phyloP scores from a whole-genome alignment of 2,329 filamentous ascomycete species.

The Metarhizium sp. region DNA sequence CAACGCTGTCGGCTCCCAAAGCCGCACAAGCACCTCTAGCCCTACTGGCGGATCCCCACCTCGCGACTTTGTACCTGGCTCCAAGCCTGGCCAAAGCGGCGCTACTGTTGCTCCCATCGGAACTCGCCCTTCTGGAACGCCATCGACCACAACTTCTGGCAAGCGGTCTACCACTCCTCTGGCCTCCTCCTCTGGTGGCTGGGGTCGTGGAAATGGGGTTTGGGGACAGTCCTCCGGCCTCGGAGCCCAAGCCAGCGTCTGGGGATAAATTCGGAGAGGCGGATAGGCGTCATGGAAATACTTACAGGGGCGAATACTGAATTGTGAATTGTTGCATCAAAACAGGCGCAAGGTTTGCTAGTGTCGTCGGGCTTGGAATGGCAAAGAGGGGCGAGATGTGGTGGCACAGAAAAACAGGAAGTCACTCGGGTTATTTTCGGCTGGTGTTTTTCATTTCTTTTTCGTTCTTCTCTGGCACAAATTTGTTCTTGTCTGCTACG shows the following conservation, averaged over 20 bases:
- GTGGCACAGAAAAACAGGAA: conserved; percentile 13
- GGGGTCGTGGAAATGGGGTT: conserved; percentile 72
- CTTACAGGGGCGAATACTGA: neutral
- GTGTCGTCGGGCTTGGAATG: conserved; percentile 6
- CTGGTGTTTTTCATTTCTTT: conserved; percentile 5
- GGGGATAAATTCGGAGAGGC: conserved; percentile 52
- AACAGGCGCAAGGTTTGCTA: conserved; percentile 5
- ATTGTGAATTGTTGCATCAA: conserved; percentile 1
- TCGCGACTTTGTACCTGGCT: conserved; percentile 46
- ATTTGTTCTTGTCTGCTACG: conserved; percentile 5
- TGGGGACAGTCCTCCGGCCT: conserved; percentile 79
- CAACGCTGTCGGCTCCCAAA: conserved; percentile 45
- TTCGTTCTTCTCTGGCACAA: conserved; percentile 6
- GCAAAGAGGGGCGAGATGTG: conserved; percentile 7
- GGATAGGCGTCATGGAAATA: neutral
- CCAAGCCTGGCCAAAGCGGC: conserved; percentile 44
- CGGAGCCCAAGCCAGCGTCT: conserved; percentile 85
- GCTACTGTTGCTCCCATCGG: conserved; percentile 83
- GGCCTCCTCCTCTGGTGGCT: conserved; percentile 81
- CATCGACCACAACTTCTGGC: conserved; percentile 38
- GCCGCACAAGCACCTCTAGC: conserved; percentile 77
- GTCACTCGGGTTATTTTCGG: neutral
- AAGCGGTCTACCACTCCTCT: conserved; percentile 86
- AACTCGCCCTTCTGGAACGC: conserved; percentile 63
- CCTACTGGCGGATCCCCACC: conserved; percentile 71